phyloP scores from a whole-genome alignment of 2,329 filamentous ascomycete genomes.

The Pleomassaria siparia region DNA sequence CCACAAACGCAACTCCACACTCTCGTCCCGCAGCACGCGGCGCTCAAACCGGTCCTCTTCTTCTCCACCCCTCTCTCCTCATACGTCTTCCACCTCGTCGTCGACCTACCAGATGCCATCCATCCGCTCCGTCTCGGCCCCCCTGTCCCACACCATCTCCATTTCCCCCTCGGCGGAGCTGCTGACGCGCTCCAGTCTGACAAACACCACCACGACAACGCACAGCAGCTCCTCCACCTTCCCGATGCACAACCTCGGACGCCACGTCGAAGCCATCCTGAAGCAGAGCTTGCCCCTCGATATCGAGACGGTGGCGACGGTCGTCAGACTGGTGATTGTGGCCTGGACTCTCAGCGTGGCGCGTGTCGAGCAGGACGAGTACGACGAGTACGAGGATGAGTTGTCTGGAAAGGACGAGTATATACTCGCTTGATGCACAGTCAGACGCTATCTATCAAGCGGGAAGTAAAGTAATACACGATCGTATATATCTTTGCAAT shows the following conservation, averaged over 20 bases:
- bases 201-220: background rate
- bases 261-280: conserved; percentile 26
- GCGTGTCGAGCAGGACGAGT: conserved; percentile 9
- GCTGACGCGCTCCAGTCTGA: background rate
- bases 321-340: conserved; percentile 32
- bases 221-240: conserved; percentile 8
- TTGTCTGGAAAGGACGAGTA: conserved; percentile 3
- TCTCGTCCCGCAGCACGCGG: background rate
- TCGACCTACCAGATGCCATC: no score
- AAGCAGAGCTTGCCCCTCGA: conserved; percentile 29
- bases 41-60: background rate
- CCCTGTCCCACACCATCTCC: no score
- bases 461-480: no score
- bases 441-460: no score
- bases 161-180: no score
- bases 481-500: no score
- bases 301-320: conserved; percentile 22
- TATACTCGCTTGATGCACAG: background rate
- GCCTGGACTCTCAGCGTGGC: conserved; percentile 37
- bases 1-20: background rate
- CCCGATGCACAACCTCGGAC: conserved; percentile 21
- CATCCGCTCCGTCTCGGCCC: no score
- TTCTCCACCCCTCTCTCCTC: background rate
- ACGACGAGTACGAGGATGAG: background rate
- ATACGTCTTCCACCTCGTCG: background rate